A percentile compares a stretch with the other conserved stretches of the same genome.
These are phyloP conservation scores for Picocystis salinarum DNA, from an alignment of 139 green algal species.

Conservation along the genomic window DNA sequence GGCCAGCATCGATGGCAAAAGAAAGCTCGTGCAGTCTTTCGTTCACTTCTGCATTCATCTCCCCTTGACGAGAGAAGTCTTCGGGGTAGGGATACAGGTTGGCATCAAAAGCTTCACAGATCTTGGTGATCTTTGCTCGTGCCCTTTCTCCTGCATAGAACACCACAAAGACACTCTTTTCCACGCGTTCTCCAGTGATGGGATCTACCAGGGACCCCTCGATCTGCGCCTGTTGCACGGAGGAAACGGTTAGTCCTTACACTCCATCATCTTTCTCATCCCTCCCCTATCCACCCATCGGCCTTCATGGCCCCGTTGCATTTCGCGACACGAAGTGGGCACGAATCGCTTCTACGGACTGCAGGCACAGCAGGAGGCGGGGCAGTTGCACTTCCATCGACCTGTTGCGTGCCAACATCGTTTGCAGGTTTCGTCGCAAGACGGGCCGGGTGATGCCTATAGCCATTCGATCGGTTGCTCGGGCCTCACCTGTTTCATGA, in stretches of 20 bases:
- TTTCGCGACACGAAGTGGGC: too few relatives aligned
- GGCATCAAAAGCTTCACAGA: slow-evolving; percentile 82
- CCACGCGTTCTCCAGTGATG: slow-evolving; percentile 49
- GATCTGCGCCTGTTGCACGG: slow-evolving; percentile 4
- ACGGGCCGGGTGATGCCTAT: too few relatives aligned
- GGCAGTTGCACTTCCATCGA: too few relatives aligned
- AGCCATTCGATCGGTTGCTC: too few relatives aligned
- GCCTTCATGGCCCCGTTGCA: slow-evolving; percentile 35
- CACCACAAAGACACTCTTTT: slow-evolving; percentile 91
- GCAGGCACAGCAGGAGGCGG: too few relatives aligned
- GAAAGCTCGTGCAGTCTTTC: slow-evolving; percentile 69
- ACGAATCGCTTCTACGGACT: too few relatives aligned
- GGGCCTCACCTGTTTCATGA: slow-evolving; percentile 65
- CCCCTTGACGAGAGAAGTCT: slow-evolving; percentile 54
- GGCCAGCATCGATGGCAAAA: slow-evolving; percentile 69
- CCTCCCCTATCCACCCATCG: too few relatives aligned
- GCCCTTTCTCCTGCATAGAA: slow-evolving; percentile 92
- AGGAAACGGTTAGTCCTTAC: not conserved
- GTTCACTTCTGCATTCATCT: slow-evolving; percentile 75
- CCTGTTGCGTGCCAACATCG: too few relatives aligned
- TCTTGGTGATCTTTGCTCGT: slow-evolving; percentile 81
- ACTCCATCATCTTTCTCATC: too few relatives aligned
- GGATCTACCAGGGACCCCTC: slow-evolving; percentile 48
- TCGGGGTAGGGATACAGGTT: slow-evolving; percentile 97
- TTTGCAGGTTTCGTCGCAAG: too few relatives aligned